These are phyloP conservation scores for Penicillium silybi DNA, from an alignment of 495 filamentous ascomycete genomes.

Conservation along the genomic window DNA sequence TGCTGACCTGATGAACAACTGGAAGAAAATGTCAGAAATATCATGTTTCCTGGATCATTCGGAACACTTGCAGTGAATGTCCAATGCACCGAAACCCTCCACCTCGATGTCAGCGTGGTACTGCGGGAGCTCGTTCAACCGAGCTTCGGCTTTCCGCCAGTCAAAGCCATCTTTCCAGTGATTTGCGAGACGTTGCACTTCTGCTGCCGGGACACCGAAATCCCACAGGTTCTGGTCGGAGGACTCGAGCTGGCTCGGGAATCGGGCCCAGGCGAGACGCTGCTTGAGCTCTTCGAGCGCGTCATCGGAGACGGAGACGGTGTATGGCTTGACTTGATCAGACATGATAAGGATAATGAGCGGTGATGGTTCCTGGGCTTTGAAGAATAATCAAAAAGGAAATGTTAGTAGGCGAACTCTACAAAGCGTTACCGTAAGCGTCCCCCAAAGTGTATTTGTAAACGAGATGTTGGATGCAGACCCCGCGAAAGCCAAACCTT, in stretches of 20 bases:
- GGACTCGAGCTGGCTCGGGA: constrained; percentile 36
- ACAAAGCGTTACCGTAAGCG: too few relatives aligned
- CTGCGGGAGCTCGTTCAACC: constrained; percentile 42
- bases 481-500: not conserved
- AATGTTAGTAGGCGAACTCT: too few relatives aligned
- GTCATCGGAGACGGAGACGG: constrained; percentile 35
- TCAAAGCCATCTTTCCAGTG: constrained; percentile 41
- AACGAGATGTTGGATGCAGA: not conserved
- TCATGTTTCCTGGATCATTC: not conserved
- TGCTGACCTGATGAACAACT: constrained; percentile 40
- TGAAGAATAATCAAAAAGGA: too few relatives aligned
- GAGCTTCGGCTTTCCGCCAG: constrained; percentile 41
- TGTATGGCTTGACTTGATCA: constrained; percentile 20
- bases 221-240: constrained; percentile 33
- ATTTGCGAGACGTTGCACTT: constrained; percentile 30
- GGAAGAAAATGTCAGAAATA: not conserved
- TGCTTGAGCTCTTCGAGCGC: constrained; percentile 32
- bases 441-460: not conserved
- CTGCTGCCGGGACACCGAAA: constrained; percentile 36
- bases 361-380: not conserved
- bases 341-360: constrained; percentile 6
- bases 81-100: constrained; percentile 35
- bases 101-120: constrained; percentile 39
- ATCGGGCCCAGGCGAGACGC: constrained; percentile 33
- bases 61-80: constrained; percentile 36